A percentile compares a stretch with the other conserved stretches of the same genome.
Conservation (phyloP, 345 rosid species). For the Camelina hispida region DNA sequence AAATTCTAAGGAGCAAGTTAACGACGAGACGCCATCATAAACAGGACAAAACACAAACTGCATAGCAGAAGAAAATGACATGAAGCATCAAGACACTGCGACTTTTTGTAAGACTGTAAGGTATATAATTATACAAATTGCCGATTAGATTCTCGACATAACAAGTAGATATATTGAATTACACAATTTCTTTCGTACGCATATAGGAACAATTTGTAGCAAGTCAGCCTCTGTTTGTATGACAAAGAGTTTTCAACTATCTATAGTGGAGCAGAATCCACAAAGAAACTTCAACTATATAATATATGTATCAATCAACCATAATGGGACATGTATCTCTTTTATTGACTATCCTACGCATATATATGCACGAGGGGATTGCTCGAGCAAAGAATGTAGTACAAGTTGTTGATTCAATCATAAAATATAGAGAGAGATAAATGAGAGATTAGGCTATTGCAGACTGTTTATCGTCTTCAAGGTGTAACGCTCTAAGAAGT, state of each 20-base stretch:
- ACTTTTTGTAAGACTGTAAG: not conserved
- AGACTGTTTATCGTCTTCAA: slow-evolving; percentile 67
- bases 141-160: not conserved
- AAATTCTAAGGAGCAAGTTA: slow-evolving; percentile 46
- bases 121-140: slow-evolving; percentile 28
- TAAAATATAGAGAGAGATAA: not conserved
- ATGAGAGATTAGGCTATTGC: slow-evolving; percentile 58
- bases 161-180: slow-evolving; percentile 22
- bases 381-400: slow-evolving; percentile 45
- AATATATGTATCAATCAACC: slow-evolving; percentile 3
- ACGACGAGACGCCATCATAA: slow-evolving; percentile 47
- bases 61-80: slow-evolving; percentile 20
- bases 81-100: not conserved
- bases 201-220: slow-evolving; percentile 8
- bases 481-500: slow-evolving; percentile 84
- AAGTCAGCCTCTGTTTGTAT: slow-evolving; percentile 12
- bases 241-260: slow-evolving; percentile 20
- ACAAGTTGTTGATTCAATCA: slow-evolving; percentile 27
- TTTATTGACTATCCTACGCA: slow-evolving; percentile 40
- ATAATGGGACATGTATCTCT: slow-evolving; percentile 22
- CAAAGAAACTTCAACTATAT: not conserved
- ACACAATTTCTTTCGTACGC: not conserved
- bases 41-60: slow-evolving; percentile 39
- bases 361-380: slow-evolving; percentile 26
- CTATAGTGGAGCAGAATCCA: slow-evolving; percentile 1